Conservation (phyloP, 2,329 filamentous ascomycete genomes). For the Aspergillus floridensis region DNA sequence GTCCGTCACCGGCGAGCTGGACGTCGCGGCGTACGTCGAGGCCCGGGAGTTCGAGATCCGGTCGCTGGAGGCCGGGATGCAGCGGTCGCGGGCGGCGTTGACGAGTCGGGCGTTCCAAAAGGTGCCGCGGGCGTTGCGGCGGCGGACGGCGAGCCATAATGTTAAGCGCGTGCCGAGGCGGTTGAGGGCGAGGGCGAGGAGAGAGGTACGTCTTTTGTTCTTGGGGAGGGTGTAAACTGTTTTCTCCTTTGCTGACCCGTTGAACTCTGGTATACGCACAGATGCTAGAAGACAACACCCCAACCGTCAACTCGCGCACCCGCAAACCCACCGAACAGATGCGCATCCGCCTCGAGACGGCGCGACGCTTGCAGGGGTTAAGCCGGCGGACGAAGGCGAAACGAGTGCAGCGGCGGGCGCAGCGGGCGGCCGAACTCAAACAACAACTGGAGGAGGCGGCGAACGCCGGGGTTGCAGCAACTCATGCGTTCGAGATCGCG, state of each 20-base stretch:
- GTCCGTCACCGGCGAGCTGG: constrained; percentile 70
- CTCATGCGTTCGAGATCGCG: constrained; percentile 36
- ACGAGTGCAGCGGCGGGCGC: constrained; percentile 16
- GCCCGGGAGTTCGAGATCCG: constrained; percentile 87
- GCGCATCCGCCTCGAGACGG: constrained; percentile 67
- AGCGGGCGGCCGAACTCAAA: constrained; percentile 41
- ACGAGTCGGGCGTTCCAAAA: constrained; percentile 81
- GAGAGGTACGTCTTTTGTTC: constrained; percentile 48
- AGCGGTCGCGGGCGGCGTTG: constrained; percentile 63
- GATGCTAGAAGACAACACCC: constrained; percentile 89
- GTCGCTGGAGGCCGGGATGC: constrained; percentile 79
- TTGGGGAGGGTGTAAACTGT: neutral
- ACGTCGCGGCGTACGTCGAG: constrained; percentile 79
- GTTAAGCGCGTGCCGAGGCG: constrained; percentile 81
- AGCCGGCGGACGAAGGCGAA: constrained; percentile 46
- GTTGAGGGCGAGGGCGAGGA: constrained; percentile 65
- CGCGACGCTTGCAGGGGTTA: constrained; percentile 66
- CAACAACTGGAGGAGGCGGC: constrained; percentile 32
- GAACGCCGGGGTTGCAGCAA: constrained; percentile 22
- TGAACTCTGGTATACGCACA: constrained; percentile 39
- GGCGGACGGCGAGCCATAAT: constrained; percentile 93
- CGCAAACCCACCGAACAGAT: constrained; percentile 47
- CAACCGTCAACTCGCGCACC: constrained; percentile 63
- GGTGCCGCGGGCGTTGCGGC: constrained; percentile 77
- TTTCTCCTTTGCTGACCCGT: neutral